A percentile compares a stretch with the other conserved stretches of the same genome.
Evolutionary conservation across 2,329 filamentous ascomycete species (phyloP).

Genomic region (Trichoderma harzianum): DNA sequence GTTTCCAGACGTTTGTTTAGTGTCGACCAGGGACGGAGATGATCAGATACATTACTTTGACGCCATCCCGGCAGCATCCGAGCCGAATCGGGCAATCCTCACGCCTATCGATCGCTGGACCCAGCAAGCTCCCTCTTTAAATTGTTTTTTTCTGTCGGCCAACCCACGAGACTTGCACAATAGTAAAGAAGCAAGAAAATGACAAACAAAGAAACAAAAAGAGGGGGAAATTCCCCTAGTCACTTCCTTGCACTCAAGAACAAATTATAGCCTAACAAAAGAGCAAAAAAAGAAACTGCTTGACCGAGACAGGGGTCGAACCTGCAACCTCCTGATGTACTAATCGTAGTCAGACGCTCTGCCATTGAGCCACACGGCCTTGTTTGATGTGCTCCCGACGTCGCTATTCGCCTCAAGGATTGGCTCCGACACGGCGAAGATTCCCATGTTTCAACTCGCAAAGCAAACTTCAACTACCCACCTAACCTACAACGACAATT

Average conservation of each 20-base stretch:
- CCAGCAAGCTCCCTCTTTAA: neutral
- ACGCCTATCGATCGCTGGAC: constrained; percentile 8
- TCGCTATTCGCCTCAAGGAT: neutral
- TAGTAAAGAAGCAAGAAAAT: neutral
- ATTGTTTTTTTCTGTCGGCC: neutral
- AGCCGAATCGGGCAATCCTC: constrained; percentile 6
- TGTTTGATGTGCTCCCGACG: neutral
- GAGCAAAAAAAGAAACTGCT: neutral
- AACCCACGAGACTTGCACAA: neutral
- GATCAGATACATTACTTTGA: neutral
- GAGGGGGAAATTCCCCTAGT: neutral
- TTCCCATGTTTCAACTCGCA: neutral
- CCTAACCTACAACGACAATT: neutral
- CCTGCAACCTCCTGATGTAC: constrained; percentile 19
- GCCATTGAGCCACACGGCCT: constrained; percentile 19
- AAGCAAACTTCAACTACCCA: neutral
- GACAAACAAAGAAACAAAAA: no score
- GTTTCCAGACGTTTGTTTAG: neutral
- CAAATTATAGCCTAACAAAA: neutral
- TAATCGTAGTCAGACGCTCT: constrained; percentile 18
- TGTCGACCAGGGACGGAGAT: neutral
- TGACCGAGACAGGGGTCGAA: constrained; percentile 19
- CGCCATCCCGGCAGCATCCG: constrained; percentile 4
- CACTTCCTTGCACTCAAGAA: neutral
- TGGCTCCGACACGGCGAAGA: neutral